Evolutionary conservation across 495 filamentous ascomycete species (phyloP), one percentile per base, ranked within the genome.

Genomic region (Aspergillus saccharolyticus): DNA sequence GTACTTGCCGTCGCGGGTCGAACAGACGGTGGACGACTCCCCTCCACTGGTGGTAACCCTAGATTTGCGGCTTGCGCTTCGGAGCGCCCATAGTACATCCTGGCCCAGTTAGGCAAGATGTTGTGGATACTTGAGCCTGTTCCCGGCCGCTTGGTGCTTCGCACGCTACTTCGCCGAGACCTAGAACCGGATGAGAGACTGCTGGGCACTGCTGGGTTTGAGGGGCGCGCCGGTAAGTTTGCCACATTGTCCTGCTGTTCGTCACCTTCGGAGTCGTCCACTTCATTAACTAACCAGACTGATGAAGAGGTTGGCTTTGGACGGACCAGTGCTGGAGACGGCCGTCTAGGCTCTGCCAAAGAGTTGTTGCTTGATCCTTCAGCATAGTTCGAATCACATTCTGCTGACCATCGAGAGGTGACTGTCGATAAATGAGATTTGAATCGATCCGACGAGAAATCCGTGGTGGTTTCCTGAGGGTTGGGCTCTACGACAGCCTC

Each of bases 351-450:
- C 42, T 64, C 68, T 16, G 54, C 47, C 20, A 63, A 59, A 6
- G 56, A 55, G 44, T 25, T 62, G 15, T 66, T 62, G 19, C 65
- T 47, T 18, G 22, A 56, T n/a, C 52, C 43, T 16, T 68, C 55
- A 6, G 62, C 53, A 58, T 42, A 22, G 62, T 65, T 49, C 71
- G 60, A 63, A 53, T 75, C 55, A 39, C 55, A 56, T 53, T 78
- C 77, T n/a, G 69, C 71, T 3, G 75, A 78, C 72, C 83, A 83
- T 55, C 85, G 83, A 19, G 88, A 90, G 52, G 81, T 79, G 25
- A 90, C 86, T 17, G 86, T 85, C 18, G 88, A 89, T 14, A 91
- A 77, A 66, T 88, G 85, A 63, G 86, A 85, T 67, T 86, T 89
- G 82, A 86, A 88, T 73, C 82, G 82, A 53, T 73, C 72, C 8